These are phyloP conservation scores for Volvox africanus DNA, from an alignment of 139 green algal species.

Conservation along the genomic window DNA sequence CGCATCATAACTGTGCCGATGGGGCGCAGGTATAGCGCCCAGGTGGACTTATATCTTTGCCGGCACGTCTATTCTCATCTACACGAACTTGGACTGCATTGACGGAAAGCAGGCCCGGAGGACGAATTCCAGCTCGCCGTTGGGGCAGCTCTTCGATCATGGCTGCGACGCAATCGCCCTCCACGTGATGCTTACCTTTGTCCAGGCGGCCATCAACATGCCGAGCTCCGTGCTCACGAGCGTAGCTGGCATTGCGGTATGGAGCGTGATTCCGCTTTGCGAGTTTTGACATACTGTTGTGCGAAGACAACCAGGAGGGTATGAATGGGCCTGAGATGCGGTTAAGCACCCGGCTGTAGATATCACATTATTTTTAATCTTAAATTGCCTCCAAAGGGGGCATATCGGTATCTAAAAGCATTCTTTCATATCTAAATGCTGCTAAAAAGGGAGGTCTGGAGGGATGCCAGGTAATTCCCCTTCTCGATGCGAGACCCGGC, in stretches of 20 bases:
- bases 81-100: slow-evolving; percentile 93
- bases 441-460: no score
- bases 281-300: no score
- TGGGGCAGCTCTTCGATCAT: slow-evolving; percentile 98
- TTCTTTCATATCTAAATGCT: no score
- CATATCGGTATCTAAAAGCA: no score
- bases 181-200: slow-evolving; percentile 75
- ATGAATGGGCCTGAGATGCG: no score
- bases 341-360: no score
- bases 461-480: no score
- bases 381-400: no score
- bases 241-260: slow-evolving; percentile 13
- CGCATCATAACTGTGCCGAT: not conserved
- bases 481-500: no score
- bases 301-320: no score
- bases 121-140: slow-evolving; percentile 87
- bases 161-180: slow-evolving; percentile 91
- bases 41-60: slow-evolving; percentile 77
- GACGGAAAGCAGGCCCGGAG: slow-evolving; percentile 96
- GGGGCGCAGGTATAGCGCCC: slow-evolving; percentile 56
- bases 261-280: not conserved
- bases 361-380: no score
- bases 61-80: slow-evolving; percentile 68
- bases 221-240: slow-evolving; percentile 3
- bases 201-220: slow-evolving; percentile 61